A percentile compares a stretch with the other conserved stretches of the same genome.
Conservation (phyloP, 306 rosid species). For the Rubus parviflorus region DNA sequence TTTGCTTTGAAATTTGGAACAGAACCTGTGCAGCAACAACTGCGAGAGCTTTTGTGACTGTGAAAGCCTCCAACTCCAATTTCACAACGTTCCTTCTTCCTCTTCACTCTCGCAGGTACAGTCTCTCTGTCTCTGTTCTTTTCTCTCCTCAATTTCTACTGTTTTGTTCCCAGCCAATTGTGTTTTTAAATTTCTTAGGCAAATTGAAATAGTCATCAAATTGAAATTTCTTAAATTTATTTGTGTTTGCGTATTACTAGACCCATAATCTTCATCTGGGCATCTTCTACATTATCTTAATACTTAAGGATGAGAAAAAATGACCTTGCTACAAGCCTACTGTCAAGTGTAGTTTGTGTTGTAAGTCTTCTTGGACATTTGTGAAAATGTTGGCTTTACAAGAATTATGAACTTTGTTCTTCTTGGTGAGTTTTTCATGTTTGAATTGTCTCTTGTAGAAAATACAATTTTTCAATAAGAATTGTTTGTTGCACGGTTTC, state of each 20-base stretch:
- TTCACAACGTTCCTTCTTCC: conserved; percentile 30
- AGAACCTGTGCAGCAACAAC: conserved; percentile 50
- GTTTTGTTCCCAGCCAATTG: not conserved
- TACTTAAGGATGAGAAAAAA: not conserved
- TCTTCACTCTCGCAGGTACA: conserved; percentile 53
- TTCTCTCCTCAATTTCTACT: not conserved
- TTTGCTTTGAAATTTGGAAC: conserved; percentile 19
- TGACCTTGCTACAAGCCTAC: not conserved
- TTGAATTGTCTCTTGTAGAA: not conserved
- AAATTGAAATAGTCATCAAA: no score
- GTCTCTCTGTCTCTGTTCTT: not conserved
- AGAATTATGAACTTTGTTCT: not conserved
- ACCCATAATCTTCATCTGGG: conserved; percentile 16
- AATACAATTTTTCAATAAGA: not conserved
- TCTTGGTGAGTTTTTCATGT: not conserved
- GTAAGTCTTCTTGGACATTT: not conserved
- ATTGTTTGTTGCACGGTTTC: not conserved
- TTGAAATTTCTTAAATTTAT: not conserved
- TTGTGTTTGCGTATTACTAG: not conserved
- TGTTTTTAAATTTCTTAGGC: not conserved
- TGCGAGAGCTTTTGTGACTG: conserved; percentile 46
- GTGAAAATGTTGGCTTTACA: not conserved
- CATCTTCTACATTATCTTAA: not conserved
- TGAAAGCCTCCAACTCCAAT: conserved; percentile 38
- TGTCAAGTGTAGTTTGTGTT: not conserved